Base-by-base conservation (phyloP, 2,329 filamentous ascomycete species). In the Corinectria fuckeliana region DNA sequence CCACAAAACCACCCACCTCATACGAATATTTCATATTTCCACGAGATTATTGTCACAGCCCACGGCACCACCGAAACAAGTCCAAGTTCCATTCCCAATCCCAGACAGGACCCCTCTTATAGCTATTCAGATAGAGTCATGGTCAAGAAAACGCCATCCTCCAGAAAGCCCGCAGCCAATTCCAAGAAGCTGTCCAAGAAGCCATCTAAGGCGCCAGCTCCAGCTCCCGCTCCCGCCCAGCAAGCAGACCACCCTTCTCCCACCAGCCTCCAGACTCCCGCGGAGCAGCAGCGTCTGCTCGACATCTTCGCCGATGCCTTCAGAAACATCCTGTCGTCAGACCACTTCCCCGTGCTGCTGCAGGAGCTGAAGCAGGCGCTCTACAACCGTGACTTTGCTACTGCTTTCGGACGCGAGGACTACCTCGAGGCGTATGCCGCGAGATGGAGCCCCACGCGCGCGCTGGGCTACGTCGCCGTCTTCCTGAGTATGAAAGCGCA, bases 401-500 rank as follows among this genome's bases (percentile, higher is more conserved):
- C 81, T 14, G 94, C 94, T 0, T 99, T 98, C 77, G 88, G 87
- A 1, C 82, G 82, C 44, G 82, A 86, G 55, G 86, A 90, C 42
- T 85, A 89, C 68, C 82, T 97, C 16, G 86, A 90, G 61, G 91
- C 90, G 9, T 99, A 99, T 79, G 92, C 92, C 8, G 86, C 92
- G 53, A 81, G 95, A 68, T 99, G 94, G 93, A 97, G 93, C 75
- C 91, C 94, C 2, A 90, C 91, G 51, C 83, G 95, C 52, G 91
- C 93, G 0, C 78, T 98, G 51, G 92, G 89, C 63, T 98, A 98
- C 76, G 81, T 87, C n/a, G 72, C 77, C 3, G 76, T 88, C n/a
- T 74, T 89, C 34, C 59, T 75, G 48, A 71, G 69, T 7, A 70
- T 85, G 11, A 60, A 63, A 9, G 58, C 63, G 1, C 66, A 81